Percentiles rank a stretch among this genome's conserved stretches.
These are phyloP conservation scores for Fraxinus nigra DNA, from an alignment of 305 asterid species.

Conservation along the genomic window DNA sequence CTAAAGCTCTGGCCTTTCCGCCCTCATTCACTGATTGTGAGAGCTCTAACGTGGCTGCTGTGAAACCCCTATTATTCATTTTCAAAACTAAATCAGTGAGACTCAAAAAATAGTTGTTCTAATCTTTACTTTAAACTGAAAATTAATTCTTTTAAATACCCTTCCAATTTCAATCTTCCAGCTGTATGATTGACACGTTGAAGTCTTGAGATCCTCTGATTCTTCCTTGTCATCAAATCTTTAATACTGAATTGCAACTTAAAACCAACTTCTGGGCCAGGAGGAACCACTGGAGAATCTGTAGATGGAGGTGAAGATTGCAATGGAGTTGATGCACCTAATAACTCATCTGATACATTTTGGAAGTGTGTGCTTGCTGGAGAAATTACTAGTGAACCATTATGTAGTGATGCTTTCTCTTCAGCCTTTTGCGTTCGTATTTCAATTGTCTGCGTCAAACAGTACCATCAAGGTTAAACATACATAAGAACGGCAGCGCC, in stretches of 20 bases:
- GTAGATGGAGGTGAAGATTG: constrained; percentile 36
- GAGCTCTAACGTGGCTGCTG: constrained; percentile 83
- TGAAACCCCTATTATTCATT: constrained; percentile 49
- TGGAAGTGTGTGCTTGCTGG: constrained; percentile 34
- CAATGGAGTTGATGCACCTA: constrained; percentile 35
- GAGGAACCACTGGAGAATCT: constrained; percentile 54
- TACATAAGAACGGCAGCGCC: constrained; percentile 4
- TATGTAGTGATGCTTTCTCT: constrained; percentile 32
- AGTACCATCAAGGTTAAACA: constrained; percentile 17
- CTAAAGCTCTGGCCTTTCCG: constrained; percentile 71
- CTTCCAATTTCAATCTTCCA: constrained; percentile 39
- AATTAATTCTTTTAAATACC: constrained; percentile 42
- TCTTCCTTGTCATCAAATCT: constrained; percentile 73
- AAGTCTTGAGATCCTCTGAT: constrained; percentile 59
- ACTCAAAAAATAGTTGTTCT: constrained; percentile 3
- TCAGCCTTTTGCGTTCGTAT: constrained; percentile 42
- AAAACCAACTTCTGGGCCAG: constrained; percentile 56
- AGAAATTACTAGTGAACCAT: constrained; percentile 33
- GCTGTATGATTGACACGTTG: constrained; percentile 36
- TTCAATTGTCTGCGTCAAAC: constrained; percentile 26
- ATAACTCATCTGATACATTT: constrained; percentile 25
- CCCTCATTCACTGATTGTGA: constrained; percentile 62
- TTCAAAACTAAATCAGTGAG: constrained; percentile 17
- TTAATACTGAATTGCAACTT: constrained; percentile 71
- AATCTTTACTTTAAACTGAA: constrained; percentile 5